A percentile compares a stretch with the other conserved stretches of the same genome.
These are phyloP conservation scores for Centrapalus pauciflorus DNA, from an alignment of 129 eudicot species.

Conservation along the genomic window DNA sequence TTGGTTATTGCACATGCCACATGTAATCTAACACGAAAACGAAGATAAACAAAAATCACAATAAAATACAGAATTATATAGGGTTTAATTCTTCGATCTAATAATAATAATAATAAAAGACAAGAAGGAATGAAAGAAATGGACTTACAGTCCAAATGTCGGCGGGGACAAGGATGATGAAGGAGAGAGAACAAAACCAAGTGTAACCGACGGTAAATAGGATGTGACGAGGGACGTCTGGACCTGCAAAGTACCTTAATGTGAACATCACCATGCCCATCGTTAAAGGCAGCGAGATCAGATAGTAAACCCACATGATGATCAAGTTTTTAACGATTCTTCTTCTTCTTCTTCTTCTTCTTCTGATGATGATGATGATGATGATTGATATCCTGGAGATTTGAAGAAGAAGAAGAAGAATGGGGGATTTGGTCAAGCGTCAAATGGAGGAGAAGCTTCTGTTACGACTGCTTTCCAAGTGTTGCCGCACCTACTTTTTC, in stretches of 20 bases:
- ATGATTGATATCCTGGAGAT: too few species aligned
- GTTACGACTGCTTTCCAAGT: slow-evolving; percentile 17
- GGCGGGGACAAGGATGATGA: slow-evolving; percentile 94
- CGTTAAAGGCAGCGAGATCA: slow-evolving; percentile 85
- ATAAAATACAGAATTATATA: too few species aligned
- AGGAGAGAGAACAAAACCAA: slow-evolving; percentile 89
- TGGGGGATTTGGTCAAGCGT: slow-evolving; percentile 25
- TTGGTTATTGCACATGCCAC: background rate
- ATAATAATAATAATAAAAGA: too few species aligned
- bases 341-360: background rate
- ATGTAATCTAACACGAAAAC: background rate
- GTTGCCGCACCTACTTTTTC: slow-evolving; percentile 11
- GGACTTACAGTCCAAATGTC: slow-evolving; percentile 90
- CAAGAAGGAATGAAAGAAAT: background rate
- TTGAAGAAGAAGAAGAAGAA: background rate
- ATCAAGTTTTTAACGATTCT: too few species aligned
- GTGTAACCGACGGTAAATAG: slow-evolving; percentile 89
- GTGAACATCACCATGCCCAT: slow-evolving; percentile 84
- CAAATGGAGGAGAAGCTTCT: slow-evolving; percentile 7
- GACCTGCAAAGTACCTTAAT: slow-evolving; percentile 71
- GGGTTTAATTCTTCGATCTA: too few species aligned
- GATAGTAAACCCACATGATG: slow-evolving; percentile 90
- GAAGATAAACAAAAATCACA: slow-evolving; percentile 4
- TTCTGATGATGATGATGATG: too few species aligned
- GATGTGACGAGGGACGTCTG: slow-evolving; percentile 81